These are phyloP conservation scores for Globisporangium viniferum DNA, from an alignment of 352 stramenopile species.

Conservation along the genomic window DNA sequence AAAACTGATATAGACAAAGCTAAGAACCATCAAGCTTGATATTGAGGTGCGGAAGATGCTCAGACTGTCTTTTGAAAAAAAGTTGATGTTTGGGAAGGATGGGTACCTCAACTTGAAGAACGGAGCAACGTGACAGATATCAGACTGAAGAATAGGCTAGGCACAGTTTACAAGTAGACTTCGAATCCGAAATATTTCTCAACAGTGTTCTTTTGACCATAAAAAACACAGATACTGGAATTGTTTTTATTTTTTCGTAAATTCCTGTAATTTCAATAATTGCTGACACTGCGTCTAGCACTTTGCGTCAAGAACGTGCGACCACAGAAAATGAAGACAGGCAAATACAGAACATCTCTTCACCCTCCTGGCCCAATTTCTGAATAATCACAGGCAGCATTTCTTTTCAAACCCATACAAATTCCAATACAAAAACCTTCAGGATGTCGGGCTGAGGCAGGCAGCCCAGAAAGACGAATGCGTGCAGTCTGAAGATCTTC, in stretches of 20 bases:
- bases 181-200: background rate
- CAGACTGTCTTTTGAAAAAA: background rate
- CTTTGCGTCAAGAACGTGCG: background rate
- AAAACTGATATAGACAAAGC: no score
- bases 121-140: background rate
- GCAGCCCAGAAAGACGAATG: background rate
- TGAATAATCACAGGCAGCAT: background rate
- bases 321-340: background rate
- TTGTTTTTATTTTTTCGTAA: no score
- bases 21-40: background rate
- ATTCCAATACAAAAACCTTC: background rate
- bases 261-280: no score
- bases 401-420: background rate
- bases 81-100: background rate
- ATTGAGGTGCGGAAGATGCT: background rate
- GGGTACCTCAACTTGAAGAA: background rate
- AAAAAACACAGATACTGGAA: no score
- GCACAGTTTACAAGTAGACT: background rate
- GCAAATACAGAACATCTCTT: background rate
- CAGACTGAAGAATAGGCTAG: background rate
- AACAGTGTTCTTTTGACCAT: no score
- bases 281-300: background rate
- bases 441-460: background rate
- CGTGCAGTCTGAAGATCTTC: background rate
- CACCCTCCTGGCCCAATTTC: background rate